Conservation (phyloP, 2,329 filamentous ascomycete genomes). For the Sclerotinia nivalis region DNA sequence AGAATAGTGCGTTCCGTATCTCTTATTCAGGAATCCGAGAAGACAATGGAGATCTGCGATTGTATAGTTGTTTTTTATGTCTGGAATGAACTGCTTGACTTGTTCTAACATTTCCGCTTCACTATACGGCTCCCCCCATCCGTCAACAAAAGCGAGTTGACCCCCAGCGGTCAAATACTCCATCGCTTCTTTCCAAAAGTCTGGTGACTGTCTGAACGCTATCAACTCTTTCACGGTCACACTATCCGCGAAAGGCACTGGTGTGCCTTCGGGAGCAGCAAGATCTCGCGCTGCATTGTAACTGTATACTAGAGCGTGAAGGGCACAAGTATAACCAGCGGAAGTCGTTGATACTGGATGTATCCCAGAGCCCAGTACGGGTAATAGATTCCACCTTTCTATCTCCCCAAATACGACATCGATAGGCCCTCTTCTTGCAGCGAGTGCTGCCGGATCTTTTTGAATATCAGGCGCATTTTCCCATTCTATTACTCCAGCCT, state of each 20-base stretch:
- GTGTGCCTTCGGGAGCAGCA: not conserved
- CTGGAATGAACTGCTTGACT: not conserved
- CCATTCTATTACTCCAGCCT: not conserved
- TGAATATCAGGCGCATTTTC: not conserved
- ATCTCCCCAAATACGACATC: accelerated
- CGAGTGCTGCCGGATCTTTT: not conserved
- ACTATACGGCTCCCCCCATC: accelerated
- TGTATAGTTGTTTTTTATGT: not conserved
- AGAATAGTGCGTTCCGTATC: not conserved
- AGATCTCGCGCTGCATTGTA: not conserved
- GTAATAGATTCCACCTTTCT: not conserved
- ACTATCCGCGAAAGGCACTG: not conserved
- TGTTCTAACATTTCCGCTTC: not conserved
- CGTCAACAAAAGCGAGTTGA: accelerated
- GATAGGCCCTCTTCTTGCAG: not conserved
- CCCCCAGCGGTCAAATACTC: not conserved
- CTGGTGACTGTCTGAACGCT: not conserved
- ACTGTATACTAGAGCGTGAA: not conserved
- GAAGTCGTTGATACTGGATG: not conserved
- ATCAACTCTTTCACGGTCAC: not conserved
- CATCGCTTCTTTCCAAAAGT: not conserved
- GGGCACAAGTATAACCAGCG: not conserved
- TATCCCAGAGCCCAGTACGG: not conserved
- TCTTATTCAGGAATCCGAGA: not conserved
- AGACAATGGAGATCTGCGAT: not conserved